Evolutionary conservation across 2,329 filamentous ascomycete species (phyloP).

Genomic region (Phialophora macrospora): DNA sequence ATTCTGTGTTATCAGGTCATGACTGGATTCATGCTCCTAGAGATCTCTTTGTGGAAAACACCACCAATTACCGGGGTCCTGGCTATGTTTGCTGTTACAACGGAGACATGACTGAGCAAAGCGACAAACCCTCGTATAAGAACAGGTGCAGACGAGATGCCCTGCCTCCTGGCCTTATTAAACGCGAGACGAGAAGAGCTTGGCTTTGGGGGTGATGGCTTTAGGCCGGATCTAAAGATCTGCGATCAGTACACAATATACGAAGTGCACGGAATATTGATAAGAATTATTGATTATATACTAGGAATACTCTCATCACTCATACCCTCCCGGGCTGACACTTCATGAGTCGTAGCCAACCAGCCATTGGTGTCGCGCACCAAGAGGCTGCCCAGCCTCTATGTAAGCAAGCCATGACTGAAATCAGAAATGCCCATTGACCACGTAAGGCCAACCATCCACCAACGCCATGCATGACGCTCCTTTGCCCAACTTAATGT

Average conservation of each 20-base stretch:
- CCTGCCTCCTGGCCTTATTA: neutral
- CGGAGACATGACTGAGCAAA: neutral
- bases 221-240: neutral
- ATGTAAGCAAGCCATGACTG: neutral
- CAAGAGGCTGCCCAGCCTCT: neutral
- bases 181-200: neutral
- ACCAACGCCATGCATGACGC: slow-evolving; percentile 1
- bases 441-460: slow-evolving; percentile 1
- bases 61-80: neutral
- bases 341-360: neutral
- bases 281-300: neutral
- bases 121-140: neutral
- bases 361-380: neutral
- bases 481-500: neutral
- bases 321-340: neutral
- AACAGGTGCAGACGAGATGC: neutral
- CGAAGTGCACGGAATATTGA: neutral
- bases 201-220: neutral
- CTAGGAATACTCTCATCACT: neutral
- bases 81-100: neutral
- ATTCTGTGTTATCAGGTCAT: neutral
- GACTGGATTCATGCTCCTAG: neutral
- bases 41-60: neutral
- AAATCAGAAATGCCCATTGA: slow-evolving; percentile 5
- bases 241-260: neutral